Evolutionary conservation across 164 flowering plant species (phyloP), one percentile per base, ranked within the genome.

Genomic region (Taxillus chinensis): DNA sequence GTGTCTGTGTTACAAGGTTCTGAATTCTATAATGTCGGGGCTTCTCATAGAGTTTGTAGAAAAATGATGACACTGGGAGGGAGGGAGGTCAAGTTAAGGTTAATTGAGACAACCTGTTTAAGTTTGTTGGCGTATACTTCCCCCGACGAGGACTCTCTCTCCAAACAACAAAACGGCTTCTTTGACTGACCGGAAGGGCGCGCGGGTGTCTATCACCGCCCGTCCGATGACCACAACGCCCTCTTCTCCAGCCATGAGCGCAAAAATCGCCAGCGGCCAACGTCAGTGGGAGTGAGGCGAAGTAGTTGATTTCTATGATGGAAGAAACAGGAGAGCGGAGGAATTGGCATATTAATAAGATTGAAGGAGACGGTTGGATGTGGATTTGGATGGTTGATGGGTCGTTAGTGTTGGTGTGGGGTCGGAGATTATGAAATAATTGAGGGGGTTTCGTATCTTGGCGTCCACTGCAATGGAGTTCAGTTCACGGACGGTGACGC

Each of bases 111-210:
- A 17, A 87, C 95, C 89, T 82, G 78, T 79, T 79, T 82, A 71
- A 86, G 82, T 64, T 80, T 80, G 70, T 77, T 75, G 66, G 81
- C 89, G 62, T 83, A 82, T 38, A 89, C 72, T 64, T 89, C 86
- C 8, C 8, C 86, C 89, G 15, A 75, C 96, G 5, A 86, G 61
- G 49, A 89, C 86, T 62, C 73, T 82, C 62, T 90, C 93, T 3
- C 92, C 95, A 61, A 90, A 90, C 80, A 90, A 59, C 73, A 71
- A 57, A 4, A 90, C 89, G 1, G 95, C 95, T 63, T 90, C 96
- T 57, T 80, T 86, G 2, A 90, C 90, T 0, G 96, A 90, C 49
- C 70, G 71, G 70, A 90, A 87, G 1, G 91, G 96, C 1, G 80
- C 78, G 39, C 86, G 74, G 0, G 79, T 84, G 63, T 90, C 93